Conservation (phyloP, 306 rosid species). For the Ceratonia siliqua region DNA sequence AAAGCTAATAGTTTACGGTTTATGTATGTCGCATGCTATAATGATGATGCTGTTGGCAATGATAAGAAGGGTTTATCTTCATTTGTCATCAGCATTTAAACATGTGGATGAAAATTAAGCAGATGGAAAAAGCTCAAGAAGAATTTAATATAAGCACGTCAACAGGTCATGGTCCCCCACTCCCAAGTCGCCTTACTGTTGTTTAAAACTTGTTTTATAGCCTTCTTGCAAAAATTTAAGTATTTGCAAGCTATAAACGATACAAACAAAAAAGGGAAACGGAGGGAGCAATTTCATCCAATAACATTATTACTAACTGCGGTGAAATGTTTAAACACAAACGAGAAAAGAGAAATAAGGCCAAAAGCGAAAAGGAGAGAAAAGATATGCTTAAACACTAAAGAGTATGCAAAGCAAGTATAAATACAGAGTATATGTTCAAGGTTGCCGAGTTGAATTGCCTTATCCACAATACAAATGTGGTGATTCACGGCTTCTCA, state of each 20-base stretch:
- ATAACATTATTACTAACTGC: not conserved
- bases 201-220: too few relatives aligned
- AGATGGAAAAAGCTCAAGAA: slow-evolving; percentile 27
- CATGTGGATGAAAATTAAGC: slow-evolving; percentile 33
- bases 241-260: slow-evolving; percentile 25
- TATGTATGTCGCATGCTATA: slow-evolving; percentile 4
- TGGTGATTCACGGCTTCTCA: slow-evolving; percentile 34
- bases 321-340: slow-evolving; percentile 42
- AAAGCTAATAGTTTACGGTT: not conserved
- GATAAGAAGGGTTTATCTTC: slow-evolving; percentile 27
- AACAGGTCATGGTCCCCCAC: slow-evolving; percentile 44
- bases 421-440: slow-evolving; percentile 5
- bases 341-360: slow-evolving; percentile 29
- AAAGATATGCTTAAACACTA: slow-evolving; percentile 25
- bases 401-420: slow-evolving; percentile 17
- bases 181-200: not conserved
- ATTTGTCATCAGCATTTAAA: slow-evolving; percentile 31
- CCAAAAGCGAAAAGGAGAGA: slow-evolving; percentile 10
- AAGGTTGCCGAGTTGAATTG: slow-evolving; percentile 32
- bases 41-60: not conserved
- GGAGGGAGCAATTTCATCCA: not conserved
- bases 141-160: slow-evolving; percentile 29
- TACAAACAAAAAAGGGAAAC: slow-evolving; percentile 21
- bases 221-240: slow-evolving; percentile 12
- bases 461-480: slow-evolving; percentile 36